phyloP scores from a whole-genome alignment of 176 grass and related monocot species.

The Tillandsia fasciculata region DNA sequence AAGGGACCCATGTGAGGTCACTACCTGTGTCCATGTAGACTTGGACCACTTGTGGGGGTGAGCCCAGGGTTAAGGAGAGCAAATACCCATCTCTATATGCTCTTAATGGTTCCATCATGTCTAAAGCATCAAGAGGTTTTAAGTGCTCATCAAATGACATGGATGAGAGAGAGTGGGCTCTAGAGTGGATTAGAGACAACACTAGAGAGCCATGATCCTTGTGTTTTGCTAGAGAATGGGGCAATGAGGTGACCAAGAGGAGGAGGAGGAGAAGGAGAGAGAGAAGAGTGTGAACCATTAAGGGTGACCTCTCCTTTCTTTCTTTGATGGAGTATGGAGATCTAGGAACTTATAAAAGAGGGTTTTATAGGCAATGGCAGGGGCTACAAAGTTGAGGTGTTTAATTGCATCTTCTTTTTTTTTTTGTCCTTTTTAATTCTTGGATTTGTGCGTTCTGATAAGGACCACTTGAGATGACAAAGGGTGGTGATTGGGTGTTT shows the following conservation, averaged over 20 bases:
- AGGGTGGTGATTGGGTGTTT: neutral
- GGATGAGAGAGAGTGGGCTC: constrained; percentile 22
- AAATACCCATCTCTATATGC: constrained; percentile 34
- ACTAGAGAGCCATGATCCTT: constrained; percentile 17
- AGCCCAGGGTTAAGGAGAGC: constrained; percentile 39
- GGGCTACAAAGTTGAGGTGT: neutral
- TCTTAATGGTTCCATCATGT: constrained; percentile 39
- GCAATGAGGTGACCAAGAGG: neutral
- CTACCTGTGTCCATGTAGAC: constrained; percentile 48
- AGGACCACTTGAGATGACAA: constrained; percentile 7
- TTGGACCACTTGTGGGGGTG: constrained; percentile 34
- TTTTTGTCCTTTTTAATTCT: neutral
- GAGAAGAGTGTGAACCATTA: neutral
- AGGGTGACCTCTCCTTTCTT: neutral
- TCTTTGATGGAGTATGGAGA: too few relatives aligned
- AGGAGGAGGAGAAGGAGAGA: neutral
- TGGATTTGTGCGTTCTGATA: constrained; percentile 11
- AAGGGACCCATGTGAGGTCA: constrained; percentile 49
- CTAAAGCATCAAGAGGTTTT: constrained; percentile 19
- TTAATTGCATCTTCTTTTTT: neutral
- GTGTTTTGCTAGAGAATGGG: neutral
- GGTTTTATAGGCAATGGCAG: constrained; percentile 6
- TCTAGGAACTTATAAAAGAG: neutral
- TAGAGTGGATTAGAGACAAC: constrained; percentile 32
- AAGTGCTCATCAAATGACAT: constrained; percentile 11